Conservation (phyloP, 176 grass and related monocot species). For the Oryza glumipatula region DNA sequence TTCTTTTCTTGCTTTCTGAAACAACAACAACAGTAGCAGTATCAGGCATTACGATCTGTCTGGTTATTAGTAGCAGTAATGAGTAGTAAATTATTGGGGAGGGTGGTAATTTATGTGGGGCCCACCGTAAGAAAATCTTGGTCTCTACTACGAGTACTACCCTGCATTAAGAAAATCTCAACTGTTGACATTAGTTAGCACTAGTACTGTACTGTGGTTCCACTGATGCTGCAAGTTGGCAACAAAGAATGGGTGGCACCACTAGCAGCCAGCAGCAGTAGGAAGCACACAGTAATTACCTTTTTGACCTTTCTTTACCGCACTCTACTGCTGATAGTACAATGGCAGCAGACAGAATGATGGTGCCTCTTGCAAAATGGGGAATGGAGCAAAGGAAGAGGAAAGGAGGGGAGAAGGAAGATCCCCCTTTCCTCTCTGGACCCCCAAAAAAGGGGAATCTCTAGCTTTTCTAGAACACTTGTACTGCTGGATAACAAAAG, state of each 20-base stretch:
- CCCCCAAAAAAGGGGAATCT: slow-evolving; percentile 41
- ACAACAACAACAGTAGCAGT: too few species aligned
- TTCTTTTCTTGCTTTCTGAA: background rate
- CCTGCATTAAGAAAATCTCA: background rate
- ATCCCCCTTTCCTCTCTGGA: slow-evolving; percentile 41
- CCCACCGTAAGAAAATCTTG: background rate
- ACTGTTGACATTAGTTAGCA: slow-evolving; percentile 25
- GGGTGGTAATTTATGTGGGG: slow-evolving; percentile 3
- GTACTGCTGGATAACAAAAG: slow-evolving; percentile 51
- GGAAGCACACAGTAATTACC: background rate
- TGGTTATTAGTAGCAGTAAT: background rate
- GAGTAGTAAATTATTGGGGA: background rate
- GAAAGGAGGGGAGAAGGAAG: slow-evolving; percentile 28
- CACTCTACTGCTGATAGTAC: background rate
- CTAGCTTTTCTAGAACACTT: slow-evolving; percentile 59
- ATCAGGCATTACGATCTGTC: background rate
- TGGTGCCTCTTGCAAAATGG: slow-evolving; percentile 31
- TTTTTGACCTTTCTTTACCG: slow-evolving; percentile 20
- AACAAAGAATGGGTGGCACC: slow-evolving; percentile 4
- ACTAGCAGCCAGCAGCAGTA: background rate
- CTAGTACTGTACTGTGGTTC: background rate
- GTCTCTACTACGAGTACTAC: background rate
- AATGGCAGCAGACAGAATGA: slow-evolving; percentile 39
- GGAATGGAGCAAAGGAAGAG: background rate
- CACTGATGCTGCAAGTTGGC: background rate